phyloP scores from a whole-genome alignment of 1,139 yeast genomes.

The Hansenula anomala region DNA sequence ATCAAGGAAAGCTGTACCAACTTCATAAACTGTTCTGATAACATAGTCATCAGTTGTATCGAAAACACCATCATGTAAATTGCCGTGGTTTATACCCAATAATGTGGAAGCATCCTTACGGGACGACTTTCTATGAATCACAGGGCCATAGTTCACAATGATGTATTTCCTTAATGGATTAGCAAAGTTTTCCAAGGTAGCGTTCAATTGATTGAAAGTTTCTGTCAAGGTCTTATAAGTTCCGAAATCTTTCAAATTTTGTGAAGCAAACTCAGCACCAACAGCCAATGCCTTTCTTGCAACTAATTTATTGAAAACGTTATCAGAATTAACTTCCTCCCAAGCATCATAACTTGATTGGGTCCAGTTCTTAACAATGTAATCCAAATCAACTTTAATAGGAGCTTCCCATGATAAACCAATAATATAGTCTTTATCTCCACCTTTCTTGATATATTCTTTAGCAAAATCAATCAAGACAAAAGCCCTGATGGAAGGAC shows the following conservation, averaged over 20 bases:
- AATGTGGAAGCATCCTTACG: conserved; percentile 78
- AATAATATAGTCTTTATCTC: conserved; percentile 21
- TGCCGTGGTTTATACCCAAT: conserved; percentile 59
- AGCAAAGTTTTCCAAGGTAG: conserved; percentile 19
- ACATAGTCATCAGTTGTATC: conserved; percentile 48
- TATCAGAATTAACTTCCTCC: conserved; percentile 76
- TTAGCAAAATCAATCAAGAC: conserved; percentile 54
- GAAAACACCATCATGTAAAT: conserved; percentile 34
- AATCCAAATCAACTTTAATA: conserved; percentile 64
- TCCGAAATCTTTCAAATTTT: conserved; percentile 37
- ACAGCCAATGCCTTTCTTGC: conserved; percentile 60
- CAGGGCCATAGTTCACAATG: conserved; percentile 43
- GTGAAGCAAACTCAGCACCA: conserved; percentile 33
- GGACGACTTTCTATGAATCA: conserved; percentile 38
- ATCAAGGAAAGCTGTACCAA: neutral
- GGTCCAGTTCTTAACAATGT: conserved; percentile 57
- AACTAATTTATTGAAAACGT: conserved; percentile 68
- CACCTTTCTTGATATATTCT: conserved; percentile 25
- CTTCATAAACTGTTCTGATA: conserved; percentile 20
- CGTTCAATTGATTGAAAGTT: conserved; percentile 6
- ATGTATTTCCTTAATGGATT: conserved; percentile 5
- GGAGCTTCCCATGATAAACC: conserved; percentile 40
- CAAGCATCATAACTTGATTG: conserved; percentile 72
- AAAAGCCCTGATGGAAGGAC: conserved; percentile 74
- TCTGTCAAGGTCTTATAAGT: conserved; percentile 23